Base-by-base conservation (phyloP, 2,329 filamentous ascomycete species). In the Cyclaneusma minus region DNA sequence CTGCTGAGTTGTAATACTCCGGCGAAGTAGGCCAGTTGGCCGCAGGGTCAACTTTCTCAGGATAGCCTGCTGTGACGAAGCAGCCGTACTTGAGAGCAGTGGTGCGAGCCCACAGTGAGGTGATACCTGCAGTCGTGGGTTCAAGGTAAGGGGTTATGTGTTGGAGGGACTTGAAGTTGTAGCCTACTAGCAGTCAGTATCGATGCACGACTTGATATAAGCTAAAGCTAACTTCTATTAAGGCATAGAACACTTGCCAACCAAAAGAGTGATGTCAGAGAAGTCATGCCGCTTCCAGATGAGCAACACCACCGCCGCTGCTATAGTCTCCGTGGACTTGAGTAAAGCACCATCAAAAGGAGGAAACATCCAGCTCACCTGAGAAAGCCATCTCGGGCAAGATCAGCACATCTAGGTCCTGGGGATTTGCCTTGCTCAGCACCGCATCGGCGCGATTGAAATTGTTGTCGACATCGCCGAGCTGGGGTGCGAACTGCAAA, bases 351-450 rank as follows among this genome's bases (percentile, higher is more conserved):
- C n/a, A n/a, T n/a, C n/a, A n/a, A n/a, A n/a, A n/a, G n/a, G n/a
- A n/a, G n/a, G n/a, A n/a, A n/a, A n/a, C n/a, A n/a, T n/a, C n/a
- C n/a, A 13, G 17, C 35, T 37, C 50, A 79, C 75, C 75, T 30
- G 69, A 64, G 43, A 87, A 83, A 1, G 80, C 76, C 47, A 87
- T 54, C 44, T 87, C 81, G 0, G 81, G 79, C 0, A 87, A 52
- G 0, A 87, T 68, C 0, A 89, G 56, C 16, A 85, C 58, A 42
- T 83, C 76, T 2, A 85, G 39, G n/a, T 62, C 52, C 2, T 62
- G 50, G 0, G 60, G 51, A 5, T 60, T 51, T 0, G 65, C 62
- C 14, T 44, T 55, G 11, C 51, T 58, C 7, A 87, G 52, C 4
- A 85, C 58, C 0, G 59, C 50, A 36, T 84, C 70, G 33, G 79